A percentile compares a stretch with the other conserved stretches of the same genome.
These are phyloP conservation scores for Mycena metata DNA, from an alignment of 768 basidiomycete species.

Conservation along the genomic window DNA sequence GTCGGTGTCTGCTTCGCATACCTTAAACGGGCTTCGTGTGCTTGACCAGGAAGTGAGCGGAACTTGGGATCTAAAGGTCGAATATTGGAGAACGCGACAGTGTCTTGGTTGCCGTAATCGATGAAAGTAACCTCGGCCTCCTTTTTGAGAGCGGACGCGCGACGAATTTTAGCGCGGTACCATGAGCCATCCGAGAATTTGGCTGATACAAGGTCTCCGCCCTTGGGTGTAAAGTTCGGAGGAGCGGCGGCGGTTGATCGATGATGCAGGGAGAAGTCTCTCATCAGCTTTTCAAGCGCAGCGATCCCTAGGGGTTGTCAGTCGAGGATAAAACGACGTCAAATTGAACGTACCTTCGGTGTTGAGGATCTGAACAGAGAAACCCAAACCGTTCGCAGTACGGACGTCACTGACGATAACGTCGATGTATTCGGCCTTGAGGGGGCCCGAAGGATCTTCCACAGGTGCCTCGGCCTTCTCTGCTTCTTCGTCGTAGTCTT, in stretches of 20 bases:
- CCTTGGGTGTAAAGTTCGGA: constrained; percentile 82
- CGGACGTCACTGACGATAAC: constrained; percentile 93
- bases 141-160: constrained; percentile 88
- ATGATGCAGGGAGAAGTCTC: constrained; percentile 91
- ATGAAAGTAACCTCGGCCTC: constrained; percentile 97
- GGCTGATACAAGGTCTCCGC: constrained; percentile 92
- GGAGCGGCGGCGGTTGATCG: constrained; percentile 70
- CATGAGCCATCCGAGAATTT: constrained; percentile 95
- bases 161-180: constrained; percentile 95
- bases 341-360: constrained; percentile 77
- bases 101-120: constrained; percentile 96
- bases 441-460: constrained; percentile 61
- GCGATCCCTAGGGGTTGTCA: constrained; percentile 76
- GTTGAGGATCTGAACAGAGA: constrained; percentile 95
- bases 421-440: constrained; percentile 91
- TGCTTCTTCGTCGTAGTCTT: constrained; percentile 82
- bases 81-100: constrained; percentile 83
- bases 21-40: constrained; percentile 94
- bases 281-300: constrained; percentile 93
- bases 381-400: constrained; percentile 77
- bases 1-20: constrained; percentile 44
- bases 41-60: constrained; percentile 91
- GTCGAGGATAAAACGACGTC: background rate
- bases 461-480: constrained; percentile 65
- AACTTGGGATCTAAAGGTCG: constrained; percentile 93